Evolutionary conservation across 2,329 filamentous ascomycete genomes (phyloP), one percentile per base, ranked within the genome.

Genomic region (Epichloe brachyelytri): DNA sequence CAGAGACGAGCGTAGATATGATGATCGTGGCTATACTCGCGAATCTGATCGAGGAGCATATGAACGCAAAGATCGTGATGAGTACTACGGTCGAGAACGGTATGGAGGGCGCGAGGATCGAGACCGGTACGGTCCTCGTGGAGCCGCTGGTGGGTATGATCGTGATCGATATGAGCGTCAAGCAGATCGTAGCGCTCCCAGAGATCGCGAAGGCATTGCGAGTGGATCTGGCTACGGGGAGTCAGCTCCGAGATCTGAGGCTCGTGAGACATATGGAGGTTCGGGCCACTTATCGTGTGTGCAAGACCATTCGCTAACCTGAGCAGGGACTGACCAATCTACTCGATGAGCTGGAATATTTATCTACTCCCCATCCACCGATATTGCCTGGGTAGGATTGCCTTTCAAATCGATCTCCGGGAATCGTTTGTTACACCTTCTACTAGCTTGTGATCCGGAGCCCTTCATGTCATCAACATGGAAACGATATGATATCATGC

Each of bases 31-130:
- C 46, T 71, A 73, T 46, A 67, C 79, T 55, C 77, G 79, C 57
- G 74, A 70, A 65, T 77, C 68, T 66, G 77, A 82, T 52, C 80
- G 82, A 58, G 78, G 69, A 49, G 77, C 69, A 45, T 72, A 73
- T 51, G 75, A 79, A 43, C 72, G 76, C 37, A 73, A 77, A 52
- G 70, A 71, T 36, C 63, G 72, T 54, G 69, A 71, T 14, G 68
- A 68, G 6, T 63, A 66, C 44, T 66, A 67, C 46, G 62, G 64
- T 36, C 65, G 67, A 15, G 67, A 69, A 43, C 65, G 67, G 44
- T 66, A 68, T 50, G 71, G 60, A 50, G 68, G 64, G 44, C 72
- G 72, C 52, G 71, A 76, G 17, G 73, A 75, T 46, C 68, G 70
- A 41, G 70, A 72, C 19, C 67, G 69, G 51, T 70, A 71, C 51